Evolutionary conservation across 2,329 filamentous ascomycete genomes (phyloP), one percentile per base, ranked within the genome.

Genomic region (Penicillium fuscoglaucum): DNA sequence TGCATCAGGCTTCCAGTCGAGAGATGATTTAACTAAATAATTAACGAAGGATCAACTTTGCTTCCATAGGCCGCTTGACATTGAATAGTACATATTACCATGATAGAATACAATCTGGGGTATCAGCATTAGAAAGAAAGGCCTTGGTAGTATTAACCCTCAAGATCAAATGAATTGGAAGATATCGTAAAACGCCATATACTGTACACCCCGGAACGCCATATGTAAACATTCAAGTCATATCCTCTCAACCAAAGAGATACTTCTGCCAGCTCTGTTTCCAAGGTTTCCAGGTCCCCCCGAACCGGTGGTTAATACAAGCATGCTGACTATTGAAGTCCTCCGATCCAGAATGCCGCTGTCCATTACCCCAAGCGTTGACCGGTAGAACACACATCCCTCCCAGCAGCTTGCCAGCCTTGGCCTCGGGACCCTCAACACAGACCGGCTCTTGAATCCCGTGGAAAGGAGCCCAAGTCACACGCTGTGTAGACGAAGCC

Each of bases 361-460:
- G 72, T 15, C 72, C 72, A 59, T 74, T 74, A 0, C 70, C 72
- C 72, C 72, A 75, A 2, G 65, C 69, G 70, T 96, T 97, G 39
- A 96, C 78, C 0, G 93, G 93, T 46, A 98, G 76, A 7, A 96
- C 87, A 89, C 96, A 96, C 61, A 96, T 86, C 4, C 91, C 90
- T 28, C 90, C 90, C 68, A 91, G 86, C 9, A 84, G 84, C 21
- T 87, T 81, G 1, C 90, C 67, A 3, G 54, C 10, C 31, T 48
- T 58, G 2, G 66, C 60, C 17, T 71, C 66, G 0, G 58, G 58
- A 0, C 60, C 66, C 12, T 69, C 62, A 1, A 72, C 59, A 45
- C 72, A 74, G 9, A 72, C 24, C 1, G 67, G 63, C 5, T 69
- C 43, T 5, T 52, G 33, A 7, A 75, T 61, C 8, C 61, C 37